Evolutionary conservation across 192 early-diverging fungal species (phyloP).

Genomic region (Thamnidium elegans): DNA sequence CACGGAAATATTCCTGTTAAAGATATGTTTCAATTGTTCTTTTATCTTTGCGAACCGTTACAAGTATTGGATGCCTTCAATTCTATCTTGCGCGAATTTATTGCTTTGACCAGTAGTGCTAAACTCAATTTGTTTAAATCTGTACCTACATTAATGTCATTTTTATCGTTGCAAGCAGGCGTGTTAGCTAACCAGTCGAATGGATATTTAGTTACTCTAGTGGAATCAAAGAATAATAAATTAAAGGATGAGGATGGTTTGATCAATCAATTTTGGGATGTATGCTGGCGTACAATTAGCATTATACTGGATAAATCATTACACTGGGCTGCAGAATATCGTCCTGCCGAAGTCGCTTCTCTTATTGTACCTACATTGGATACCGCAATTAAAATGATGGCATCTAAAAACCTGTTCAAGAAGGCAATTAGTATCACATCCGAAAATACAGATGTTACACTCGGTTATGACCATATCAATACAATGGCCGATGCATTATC

Average conservation of each 20-base stretch:
- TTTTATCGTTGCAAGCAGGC: not conserved
- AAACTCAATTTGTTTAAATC: conserved; percentile 11
- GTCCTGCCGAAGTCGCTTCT: conserved; percentile 22
- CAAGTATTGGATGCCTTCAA: conserved; percentile 6
- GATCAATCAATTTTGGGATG: conserved; percentile 22
- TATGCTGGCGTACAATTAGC: conserved; percentile 19
- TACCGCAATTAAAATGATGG: conserved; percentile 4
- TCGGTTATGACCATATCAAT: conserved; percentile 8
- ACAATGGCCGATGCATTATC: conserved; percentile 24
- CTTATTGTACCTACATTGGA: conserved; percentile 23
- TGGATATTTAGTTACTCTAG: not conserved
- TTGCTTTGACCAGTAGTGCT: not conserved
- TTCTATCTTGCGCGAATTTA: conserved; percentile 1
- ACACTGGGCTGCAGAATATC: conserved; percentile 22
- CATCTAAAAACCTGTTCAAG: not conserved
- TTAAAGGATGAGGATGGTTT: conserved; percentile 10
- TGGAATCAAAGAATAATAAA: not conserved
- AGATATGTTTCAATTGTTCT: not conserved
- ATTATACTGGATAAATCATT: conserved; percentile 12
- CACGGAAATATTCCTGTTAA: not conserved
- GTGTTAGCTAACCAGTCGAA: not conserved
- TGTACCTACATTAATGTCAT: not conserved
- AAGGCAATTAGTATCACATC: not conserved
- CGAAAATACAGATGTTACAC: too few species aligned
- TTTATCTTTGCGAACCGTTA: not conserved